Conservation (phyloP, 2,329 filamentous ascomycete species). For the Talaromyces sp. region DNA sequence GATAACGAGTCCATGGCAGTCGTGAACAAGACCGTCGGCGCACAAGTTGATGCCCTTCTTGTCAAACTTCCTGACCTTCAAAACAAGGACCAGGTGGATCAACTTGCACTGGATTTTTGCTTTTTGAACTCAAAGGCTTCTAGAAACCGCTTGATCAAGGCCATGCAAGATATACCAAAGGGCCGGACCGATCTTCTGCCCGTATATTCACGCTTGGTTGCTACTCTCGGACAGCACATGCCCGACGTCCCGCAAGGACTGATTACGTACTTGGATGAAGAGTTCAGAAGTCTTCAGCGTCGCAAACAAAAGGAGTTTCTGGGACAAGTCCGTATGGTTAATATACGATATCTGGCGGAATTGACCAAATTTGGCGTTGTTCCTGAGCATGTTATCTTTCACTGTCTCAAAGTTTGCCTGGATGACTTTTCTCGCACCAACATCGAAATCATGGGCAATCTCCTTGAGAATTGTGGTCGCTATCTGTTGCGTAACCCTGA, state of each 20-base stretch:
- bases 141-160: slow-evolving; percentile 87
- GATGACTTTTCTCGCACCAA: slow-evolving; percentile 99
- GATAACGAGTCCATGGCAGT: slow-evolving; percentile 93
- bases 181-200: slow-evolving; percentile 87
- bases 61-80: slow-evolving; percentile 85
- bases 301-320: slow-evolving; percentile 98
- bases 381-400: slow-evolving; percentile 97
- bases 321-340: slow-evolving; percentile 86
- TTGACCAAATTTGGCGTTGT: slow-evolving; percentile 97
- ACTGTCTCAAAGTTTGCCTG: slow-evolving; percentile 93
- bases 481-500: slow-evolving; percentile 91
- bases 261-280: slow-evolving; percentile 87
- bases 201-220: slow-evolving; percentile 85
- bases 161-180: slow-evolving; percentile 89
- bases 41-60: slow-evolving; percentile 88
- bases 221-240: slow-evolving; percentile 90
- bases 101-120: slow-evolving; percentile 93
- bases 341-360: slow-evolving; percentile 96
- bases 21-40: slow-evolving; percentile 94
- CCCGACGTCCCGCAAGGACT: slow-evolving; percentile 88
- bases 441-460: slow-evolving; percentile 94
- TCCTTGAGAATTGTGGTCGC: slow-evolving; percentile 92
- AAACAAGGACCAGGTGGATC: slow-evolving; percentile 85
- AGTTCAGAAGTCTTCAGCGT: slow-evolving; percentile 92
- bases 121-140: slow-evolving; percentile 98